A percentile compares a stretch with the other conserved stretches of the same genome.
Conservation (phyloP, 495 filamentous ascomycete species). For the Cudoniella acicularis region DNA sequence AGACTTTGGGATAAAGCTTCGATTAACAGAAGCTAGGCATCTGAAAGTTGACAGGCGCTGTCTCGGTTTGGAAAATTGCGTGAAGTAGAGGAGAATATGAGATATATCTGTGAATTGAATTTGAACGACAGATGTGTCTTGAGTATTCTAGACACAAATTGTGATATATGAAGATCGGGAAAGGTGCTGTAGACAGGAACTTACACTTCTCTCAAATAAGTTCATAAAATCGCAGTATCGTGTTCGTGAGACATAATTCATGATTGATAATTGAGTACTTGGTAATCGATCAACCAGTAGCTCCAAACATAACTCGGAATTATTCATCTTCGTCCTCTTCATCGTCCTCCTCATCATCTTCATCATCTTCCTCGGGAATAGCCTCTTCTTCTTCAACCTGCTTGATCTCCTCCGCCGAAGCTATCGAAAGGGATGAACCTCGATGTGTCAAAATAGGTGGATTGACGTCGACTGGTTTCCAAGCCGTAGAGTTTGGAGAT, state of each 20-base stretch:
- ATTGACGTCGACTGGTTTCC: slow-evolving; percentile 39
- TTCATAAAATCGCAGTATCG: too few relatives aligned
- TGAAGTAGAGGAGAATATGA: too few relatives aligned
- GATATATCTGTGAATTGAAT: too few relatives aligned
- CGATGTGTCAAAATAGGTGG: slow-evolving; percentile 28
- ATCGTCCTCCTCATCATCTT: slow-evolving; percentile 26
- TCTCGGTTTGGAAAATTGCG: too few relatives aligned
- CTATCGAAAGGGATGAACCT: slow-evolving; percentile 21
- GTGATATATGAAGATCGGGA: too few relatives aligned
- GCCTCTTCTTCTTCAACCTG: slow-evolving; percentile 33
- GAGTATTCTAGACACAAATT: too few relatives aligned
- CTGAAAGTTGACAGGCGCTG: too few relatives aligned
- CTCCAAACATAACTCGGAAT: background rate
- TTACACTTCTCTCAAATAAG: too few relatives aligned
- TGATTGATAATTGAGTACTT: background rate
- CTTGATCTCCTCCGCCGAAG: slow-evolving; percentile 23
- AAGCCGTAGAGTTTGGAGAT: slow-evolving; percentile 40
- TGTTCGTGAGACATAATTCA: background rate
- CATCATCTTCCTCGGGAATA: slow-evolving; percentile 30
- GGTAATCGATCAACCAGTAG: background rate
- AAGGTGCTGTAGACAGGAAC: too few relatives aligned
- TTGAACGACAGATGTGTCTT: too few relatives aligned
- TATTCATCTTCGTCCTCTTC: slow-evolving; percentile 8
- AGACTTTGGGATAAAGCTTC: background rate
- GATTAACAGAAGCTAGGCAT: background rate